phyloP scores from a whole-genome alignment of 2,329 filamentous ascomycete species.

The Neonectria punicea region DNA sequence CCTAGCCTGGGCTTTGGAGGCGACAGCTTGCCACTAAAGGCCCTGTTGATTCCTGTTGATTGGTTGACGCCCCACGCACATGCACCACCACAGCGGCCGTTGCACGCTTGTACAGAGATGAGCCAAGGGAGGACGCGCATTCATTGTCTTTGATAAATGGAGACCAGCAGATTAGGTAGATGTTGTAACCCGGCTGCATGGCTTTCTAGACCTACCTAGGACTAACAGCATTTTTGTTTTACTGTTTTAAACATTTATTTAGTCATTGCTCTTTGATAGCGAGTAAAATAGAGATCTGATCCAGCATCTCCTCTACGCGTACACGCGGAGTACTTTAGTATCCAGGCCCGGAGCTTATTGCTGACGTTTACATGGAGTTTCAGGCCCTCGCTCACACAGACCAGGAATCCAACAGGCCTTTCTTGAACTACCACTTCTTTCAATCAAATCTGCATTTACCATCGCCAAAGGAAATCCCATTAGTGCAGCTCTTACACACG shows the following conservation, averaged over 20 bases:
- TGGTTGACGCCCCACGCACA: slow-evolving; percentile 22
- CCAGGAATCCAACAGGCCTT: neutral
- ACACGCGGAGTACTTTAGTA: neutral
- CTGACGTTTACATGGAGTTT: neutral
- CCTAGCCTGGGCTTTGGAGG: slow-evolving; percentile 6
- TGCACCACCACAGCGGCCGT: slow-evolving; percentile 1
- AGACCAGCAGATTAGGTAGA: neutral
- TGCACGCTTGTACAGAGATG: slow-evolving; percentile 1
- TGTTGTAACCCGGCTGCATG: no score
- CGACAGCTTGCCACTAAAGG: slow-evolving; percentile 36
- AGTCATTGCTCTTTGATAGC: no score
- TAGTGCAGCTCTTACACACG: neutral
- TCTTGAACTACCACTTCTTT: neutral
- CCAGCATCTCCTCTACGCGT: neutral
- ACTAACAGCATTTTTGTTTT: neutral
- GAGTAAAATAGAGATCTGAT: neutral
- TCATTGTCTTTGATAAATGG: neutral
- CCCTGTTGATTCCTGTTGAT: slow-evolving; percentile 38
- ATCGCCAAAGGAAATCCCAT: neutral
- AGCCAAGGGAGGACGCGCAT: neutral
- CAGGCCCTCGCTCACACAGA: neutral
- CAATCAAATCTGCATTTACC: neutral
- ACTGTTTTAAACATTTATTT: no score
- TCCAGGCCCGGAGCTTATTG: neutral
- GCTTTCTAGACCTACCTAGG: no score